These are phyloP conservation scores for Neofusicoccum sp. DNA, from an alignment of 2,329 filamentous ascomycete species.

Conservation along the genomic window DNA sequence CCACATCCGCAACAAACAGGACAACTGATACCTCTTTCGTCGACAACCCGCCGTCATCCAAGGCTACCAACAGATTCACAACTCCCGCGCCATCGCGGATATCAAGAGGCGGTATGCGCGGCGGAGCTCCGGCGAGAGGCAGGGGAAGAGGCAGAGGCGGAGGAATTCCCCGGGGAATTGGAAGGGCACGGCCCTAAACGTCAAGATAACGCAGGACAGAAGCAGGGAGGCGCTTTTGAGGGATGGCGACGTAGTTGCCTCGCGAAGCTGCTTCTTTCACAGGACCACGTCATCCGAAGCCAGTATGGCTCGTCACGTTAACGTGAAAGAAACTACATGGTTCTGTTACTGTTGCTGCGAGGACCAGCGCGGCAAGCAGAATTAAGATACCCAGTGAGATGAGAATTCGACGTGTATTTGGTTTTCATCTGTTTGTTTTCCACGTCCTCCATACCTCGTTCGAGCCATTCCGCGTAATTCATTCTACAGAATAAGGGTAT, in stretches of 20 bases:
- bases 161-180: constrained; percentile 34
- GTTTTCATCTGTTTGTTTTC: too few relatives aligned
- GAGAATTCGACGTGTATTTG: not conserved
- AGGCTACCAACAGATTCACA: constrained; percentile 43
- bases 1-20: constrained; percentile 46
- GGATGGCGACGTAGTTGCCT: too few relatives aligned
- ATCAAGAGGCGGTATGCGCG: constrained; percentile 11
- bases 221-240: not conserved
- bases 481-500: not conserved
- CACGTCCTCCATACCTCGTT: too few relatives aligned
- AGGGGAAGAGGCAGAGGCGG: not conserved
- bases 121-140: not conserved
- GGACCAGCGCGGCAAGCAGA: too few relatives aligned
- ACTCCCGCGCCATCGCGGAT: constrained; percentile 27
- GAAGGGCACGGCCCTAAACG: constrained; percentile 33
- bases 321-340: too few relatives aligned
- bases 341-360: too few relatives aligned
- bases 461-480: not conserved
- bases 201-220: too few relatives aligned
- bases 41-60: constrained; percentile 69
- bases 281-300: too few relatives aligned
- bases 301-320: too few relatives aligned
- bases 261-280: too few relatives aligned
- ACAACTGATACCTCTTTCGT: constrained; percentile 91
- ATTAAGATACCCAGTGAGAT: not conserved